Conservation (phyloP, 805 yeast genomes). For the Naumovozyma dairenensis region DNA sequence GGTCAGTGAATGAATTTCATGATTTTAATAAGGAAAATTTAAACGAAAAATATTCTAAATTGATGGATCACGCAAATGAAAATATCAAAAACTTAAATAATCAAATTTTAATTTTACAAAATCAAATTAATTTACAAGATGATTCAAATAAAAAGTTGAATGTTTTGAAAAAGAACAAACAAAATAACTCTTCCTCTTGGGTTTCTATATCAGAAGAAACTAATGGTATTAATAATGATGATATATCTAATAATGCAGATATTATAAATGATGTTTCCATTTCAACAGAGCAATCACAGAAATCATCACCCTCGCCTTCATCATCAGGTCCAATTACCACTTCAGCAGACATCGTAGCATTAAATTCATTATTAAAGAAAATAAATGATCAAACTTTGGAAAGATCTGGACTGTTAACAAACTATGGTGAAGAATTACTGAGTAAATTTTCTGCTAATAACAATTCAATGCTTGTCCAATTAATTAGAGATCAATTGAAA, state of each 20-base stretch:
- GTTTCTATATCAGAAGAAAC: not conserved
- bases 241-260: not conserved
- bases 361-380: slow-evolving; percentile 10
- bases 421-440: slow-evolving; percentile 20
- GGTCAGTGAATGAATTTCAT: slow-evolving; percentile 16
- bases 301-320: no score
- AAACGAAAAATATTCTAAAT: slow-evolving; percentile 8
- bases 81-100: slow-evolving; percentile 7
- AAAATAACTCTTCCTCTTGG: not conserved
- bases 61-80: slow-evolving; percentile 5
- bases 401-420: slow-evolving; percentile 20
- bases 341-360: not conserved
- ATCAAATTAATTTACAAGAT: slow-evolving; percentile 10
- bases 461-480: slow-evolving; percentile 13
- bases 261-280: not conserved
- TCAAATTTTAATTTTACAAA: slow-evolving; percentile 12
- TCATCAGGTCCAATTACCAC: not conserved
- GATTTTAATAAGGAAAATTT: slow-evolving; percentile 11
- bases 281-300: not conserved
- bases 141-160: slow-evolving; percentile 19
- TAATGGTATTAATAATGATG: not conserved
- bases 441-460: slow-evolving; percentile 16
- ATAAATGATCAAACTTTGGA: slow-evolving; percentile 18
- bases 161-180: slow-evolving; percentile 8
- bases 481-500: slow-evolving; percentile 20